phyloP scores from a whole-genome alignment of 768 basidiomycete species.

The Pleurotus platypus region DNA sequence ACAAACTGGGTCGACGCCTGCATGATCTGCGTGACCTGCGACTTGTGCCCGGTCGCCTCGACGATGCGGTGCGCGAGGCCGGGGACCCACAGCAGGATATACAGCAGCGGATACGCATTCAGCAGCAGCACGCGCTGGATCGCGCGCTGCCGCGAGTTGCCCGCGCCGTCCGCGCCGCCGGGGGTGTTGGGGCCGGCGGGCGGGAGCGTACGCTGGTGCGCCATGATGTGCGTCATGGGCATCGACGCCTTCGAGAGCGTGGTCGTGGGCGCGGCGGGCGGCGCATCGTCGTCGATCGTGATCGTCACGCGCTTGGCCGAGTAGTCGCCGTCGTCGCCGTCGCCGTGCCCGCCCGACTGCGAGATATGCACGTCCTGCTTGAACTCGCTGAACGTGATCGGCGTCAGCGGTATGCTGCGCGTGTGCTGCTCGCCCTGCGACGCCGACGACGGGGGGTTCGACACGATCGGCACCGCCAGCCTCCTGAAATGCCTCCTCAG shows the following conservation, averaged over 20 bases:
- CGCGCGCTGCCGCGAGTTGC: constrained; percentile 1
- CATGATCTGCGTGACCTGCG: constrained; percentile 8
- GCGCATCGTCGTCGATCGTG: background rate
- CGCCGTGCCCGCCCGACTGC: background rate
- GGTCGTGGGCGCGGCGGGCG: background rate
- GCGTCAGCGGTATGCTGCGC: background rate
- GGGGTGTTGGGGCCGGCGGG: background rate
- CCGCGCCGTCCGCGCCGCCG: background rate
- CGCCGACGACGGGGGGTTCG: constrained; percentile 1
- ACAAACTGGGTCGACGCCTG: constrained; percentile 12
- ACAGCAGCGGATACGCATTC: constrained; percentile 14
- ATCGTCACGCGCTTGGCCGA: background rate
- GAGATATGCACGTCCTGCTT: background rate
- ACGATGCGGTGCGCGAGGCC: constrained; percentile 13
- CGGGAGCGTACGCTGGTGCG: background rate
- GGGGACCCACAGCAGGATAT: constrained; percentile 14
- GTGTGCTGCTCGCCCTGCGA: background rate
- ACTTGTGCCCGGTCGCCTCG: constrained; percentile 11
- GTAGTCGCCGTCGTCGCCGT: background rate
- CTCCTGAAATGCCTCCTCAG: background rate
- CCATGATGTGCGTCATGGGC: constrained; percentile 2
- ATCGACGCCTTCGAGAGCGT: background rate
- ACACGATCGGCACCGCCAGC: constrained; percentile 4
- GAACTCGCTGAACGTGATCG: constrained; percentile 3
- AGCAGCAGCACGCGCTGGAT: constrained; percentile 10